These are phyloP conservation scores for Populus pruinosa DNA, from an alignment of 345 rosid genomes.

Conservation along the genomic window DNA sequence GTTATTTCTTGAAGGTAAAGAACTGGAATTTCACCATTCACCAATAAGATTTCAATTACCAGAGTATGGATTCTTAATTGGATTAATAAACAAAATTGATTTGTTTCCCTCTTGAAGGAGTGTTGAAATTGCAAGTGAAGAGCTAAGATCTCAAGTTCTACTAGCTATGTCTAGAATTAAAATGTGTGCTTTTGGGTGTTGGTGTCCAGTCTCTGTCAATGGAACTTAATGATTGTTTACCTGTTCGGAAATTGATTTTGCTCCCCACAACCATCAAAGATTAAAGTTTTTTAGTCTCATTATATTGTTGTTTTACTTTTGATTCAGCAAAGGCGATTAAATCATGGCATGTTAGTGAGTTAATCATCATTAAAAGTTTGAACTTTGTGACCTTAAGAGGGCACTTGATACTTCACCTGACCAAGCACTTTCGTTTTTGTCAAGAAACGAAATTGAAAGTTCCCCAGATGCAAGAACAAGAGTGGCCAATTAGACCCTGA, in stretches of 20 bases:
- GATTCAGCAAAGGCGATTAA: constrained; percentile 63
- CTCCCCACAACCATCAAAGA: constrained; percentile 65
- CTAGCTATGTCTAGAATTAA: constrained; percentile 13
- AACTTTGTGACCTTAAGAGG: constrained; percentile 38
- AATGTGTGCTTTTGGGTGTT: constrained; percentile 28
- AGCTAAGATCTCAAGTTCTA: background rate
- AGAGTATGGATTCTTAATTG: background rate
- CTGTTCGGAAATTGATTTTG: constrained; percentile 89
- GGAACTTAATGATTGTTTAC: constrained; percentile 58
- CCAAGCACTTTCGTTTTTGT: constrained; percentile 37
- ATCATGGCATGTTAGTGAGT: constrained; percentile 79
- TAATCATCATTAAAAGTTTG: constrained; percentile 72
- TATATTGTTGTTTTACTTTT: constrained; percentile 53
- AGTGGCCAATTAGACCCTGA: constrained; percentile 3
- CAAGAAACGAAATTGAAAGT: constrained; percentile 6
- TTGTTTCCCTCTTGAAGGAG: background rate
- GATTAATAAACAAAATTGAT: background rate
- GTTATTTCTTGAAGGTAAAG: background rate
- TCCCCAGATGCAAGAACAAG: background rate
- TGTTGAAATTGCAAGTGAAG: background rate
- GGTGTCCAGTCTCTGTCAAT: constrained; percentile 54
- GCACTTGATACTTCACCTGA: constrained; percentile 40
- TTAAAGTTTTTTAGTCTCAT: constrained; percentile 58
- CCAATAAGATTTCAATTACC: background rate
- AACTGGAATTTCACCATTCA: background rate